These are phyloP conservation scores for Knoxdaviesia capensis DNA, from an alignment of 2,329 filamentous ascomycete species.

Conservation along the genomic window DNA sequence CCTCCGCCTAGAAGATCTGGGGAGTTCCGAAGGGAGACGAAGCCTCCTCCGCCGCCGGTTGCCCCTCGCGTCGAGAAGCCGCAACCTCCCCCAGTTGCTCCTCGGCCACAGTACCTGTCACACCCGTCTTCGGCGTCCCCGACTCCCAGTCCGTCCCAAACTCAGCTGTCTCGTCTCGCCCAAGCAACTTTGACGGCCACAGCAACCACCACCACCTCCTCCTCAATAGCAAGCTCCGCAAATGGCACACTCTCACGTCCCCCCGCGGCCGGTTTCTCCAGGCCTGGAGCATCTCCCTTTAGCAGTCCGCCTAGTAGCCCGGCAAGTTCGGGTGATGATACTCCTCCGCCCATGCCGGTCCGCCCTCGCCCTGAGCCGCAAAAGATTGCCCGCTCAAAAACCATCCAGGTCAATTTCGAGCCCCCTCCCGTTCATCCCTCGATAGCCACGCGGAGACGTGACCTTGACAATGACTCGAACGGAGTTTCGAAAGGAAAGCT, in stretches of 20 bases:
- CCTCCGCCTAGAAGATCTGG: slow-evolving; percentile 43
- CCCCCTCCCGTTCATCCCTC: slow-evolving; percentile 32
- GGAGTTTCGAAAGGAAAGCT: slow-evolving; percentile 16
- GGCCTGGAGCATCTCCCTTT: slow-evolving; percentile 46
- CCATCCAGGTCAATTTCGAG: slow-evolving; percentile 17
- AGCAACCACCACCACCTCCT: too few species aligned
- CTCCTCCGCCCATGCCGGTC: slow-evolving; percentile 26
- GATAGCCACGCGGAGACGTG: slow-evolving; percentile 20
- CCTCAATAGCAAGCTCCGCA: too few species aligned
- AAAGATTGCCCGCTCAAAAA: slow-evolving; percentile 8
- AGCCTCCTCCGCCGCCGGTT: slow-evolving; percentile 46
- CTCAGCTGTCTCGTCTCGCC: too few species aligned
- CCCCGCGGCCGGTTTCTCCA: too few species aligned
- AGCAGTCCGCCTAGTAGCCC: slow-evolving; percentile 65
- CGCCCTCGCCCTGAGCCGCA: slow-evolving; percentile 25
- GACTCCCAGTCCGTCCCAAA: too few species aligned
- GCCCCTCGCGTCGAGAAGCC: slow-evolving; percentile 55
- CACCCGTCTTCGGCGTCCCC: too few species aligned
- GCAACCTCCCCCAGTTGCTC: too few species aligned
- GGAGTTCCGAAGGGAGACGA: slow-evolving; percentile 29
- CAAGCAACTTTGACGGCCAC: too few species aligned
- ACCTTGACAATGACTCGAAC: slow-evolving; percentile 22
- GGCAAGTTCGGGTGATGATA: slow-evolving; percentile 33
- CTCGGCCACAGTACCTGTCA: too few species aligned
- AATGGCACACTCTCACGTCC: too few species aligned